Conservation (phyloP, 2,329 filamentous ascomycete genomes). For the Colletotrichum sp. region DNA sequence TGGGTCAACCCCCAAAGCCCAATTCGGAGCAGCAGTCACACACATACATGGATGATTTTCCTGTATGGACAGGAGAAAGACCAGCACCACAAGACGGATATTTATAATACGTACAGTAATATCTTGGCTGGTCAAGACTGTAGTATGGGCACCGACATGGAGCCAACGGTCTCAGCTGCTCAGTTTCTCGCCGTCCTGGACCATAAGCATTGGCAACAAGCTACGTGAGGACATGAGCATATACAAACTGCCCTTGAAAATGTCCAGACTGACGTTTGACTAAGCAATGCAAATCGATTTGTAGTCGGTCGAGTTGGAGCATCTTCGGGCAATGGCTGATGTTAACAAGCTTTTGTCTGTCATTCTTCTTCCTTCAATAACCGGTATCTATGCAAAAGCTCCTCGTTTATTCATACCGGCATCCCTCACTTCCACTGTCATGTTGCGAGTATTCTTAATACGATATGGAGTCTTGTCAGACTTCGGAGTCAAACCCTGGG, state of each 20-base stretch:
- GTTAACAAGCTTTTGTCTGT: background rate
- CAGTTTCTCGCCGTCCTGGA: background rate
- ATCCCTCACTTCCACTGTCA: background rate
- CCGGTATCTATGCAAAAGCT: background rate
- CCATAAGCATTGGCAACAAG: background rate
- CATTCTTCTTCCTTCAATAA: background rate
- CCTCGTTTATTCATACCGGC: background rate
- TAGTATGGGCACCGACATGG: background rate
- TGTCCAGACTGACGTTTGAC: background rate
- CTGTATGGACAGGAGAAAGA: background rate
- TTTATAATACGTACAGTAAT: background rate
- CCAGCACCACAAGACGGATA: background rate
- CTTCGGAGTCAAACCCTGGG: accelerated
- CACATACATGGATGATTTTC: no score
- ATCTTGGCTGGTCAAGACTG: background rate
- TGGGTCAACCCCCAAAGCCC: background rate
- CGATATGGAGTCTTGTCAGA: accelerated
- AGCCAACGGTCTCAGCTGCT: background rate
- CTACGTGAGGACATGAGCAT: accelerated
- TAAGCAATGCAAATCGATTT: background rate
- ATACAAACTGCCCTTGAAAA: background rate
- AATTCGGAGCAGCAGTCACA: background rate
- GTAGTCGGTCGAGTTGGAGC: background rate
- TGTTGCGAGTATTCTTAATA: background rate
- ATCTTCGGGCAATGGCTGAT: background rate